Evolutionary conservation across 176 grass and related monocot genomes (phyloP).

Genomic region (Urochloa ruziziensis): DNA sequence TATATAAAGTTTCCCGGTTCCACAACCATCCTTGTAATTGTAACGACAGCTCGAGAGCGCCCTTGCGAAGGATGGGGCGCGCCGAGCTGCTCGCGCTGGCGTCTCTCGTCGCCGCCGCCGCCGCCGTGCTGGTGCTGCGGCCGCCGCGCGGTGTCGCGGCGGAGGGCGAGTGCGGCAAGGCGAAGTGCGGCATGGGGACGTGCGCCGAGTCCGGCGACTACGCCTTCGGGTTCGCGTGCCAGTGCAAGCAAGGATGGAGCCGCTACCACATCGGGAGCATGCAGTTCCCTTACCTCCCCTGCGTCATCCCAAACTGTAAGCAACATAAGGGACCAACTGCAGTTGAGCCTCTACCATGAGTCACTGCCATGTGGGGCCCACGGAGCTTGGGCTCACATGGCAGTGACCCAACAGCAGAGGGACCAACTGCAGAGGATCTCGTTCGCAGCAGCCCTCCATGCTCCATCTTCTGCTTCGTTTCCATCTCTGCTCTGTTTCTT

Average conservation of each 20-base stretch:
- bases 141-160: neutral
- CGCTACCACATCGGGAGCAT: slow-evolving; percentile 18
- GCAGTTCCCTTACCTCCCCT: slow-evolving; percentile 52
- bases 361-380: too few species aligned
- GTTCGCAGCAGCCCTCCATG: too few species aligned
- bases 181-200: slow-evolving; percentile 53
- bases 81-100: neutral
- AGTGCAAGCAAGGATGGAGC: slow-evolving; percentile 40
- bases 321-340: too few species aligned
- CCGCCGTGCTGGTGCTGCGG: neutral
- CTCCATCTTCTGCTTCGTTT: too few species aligned
- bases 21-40: too few species aligned
- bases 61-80: neutral
- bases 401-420: too few species aligned
- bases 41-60: too few species aligned
- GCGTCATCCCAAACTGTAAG: slow-evolving; percentile 63
- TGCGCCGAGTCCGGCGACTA: slow-evolving; percentile 43
- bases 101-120: neutral
- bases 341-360: too few species aligned
- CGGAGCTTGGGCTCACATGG: too few species aligned
- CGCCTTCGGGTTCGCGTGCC: slow-evolving; percentile 48
- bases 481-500: neutral
- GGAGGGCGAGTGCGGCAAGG: slow-evolving; percentile 23
- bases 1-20: too few species aligned
- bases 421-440: too few species aligned